A percentile compares a stretch with the other conserved stretches of the same genome.
phyloP scores from a whole-genome alignment of 768 basidiomycete genomes.

The Auricularia sp. region DNA sequence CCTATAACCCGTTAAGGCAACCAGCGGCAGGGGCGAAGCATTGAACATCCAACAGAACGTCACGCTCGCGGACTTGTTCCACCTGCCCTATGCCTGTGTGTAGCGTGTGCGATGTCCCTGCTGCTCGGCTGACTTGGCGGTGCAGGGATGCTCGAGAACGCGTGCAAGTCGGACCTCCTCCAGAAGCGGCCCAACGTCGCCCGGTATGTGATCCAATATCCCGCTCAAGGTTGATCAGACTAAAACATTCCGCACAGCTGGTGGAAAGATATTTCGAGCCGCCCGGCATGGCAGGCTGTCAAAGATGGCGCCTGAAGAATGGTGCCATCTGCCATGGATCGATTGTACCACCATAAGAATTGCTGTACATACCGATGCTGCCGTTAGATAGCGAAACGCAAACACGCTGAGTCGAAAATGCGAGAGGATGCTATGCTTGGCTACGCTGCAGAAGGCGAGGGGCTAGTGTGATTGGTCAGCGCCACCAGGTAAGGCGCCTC shows the following conservation, averaged over 20 bases:
- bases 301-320: not conserved
- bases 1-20: not conserved
- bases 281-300: slow-evolving; percentile 6
- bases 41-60: slow-evolving; percentile 5
- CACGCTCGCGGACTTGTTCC: slow-evolving; percentile 18
- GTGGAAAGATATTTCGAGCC: slow-evolving; percentile 4
- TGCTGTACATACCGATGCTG: too few relatives aligned
- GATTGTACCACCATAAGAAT: too few relatives aligned
- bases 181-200: slow-evolving; percentile 6
- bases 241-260: not conserved
- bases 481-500: too few relatives aligned
- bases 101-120: not conserved
- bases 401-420: too few relatives aligned
- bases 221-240: too few relatives aligned
- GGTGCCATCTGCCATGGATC: not conserved
- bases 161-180: not conserved
- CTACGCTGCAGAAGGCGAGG: too few relatives aligned
- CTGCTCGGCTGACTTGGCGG: not conserved
- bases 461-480: too few relatives aligned
- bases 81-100: slow-evolving; percentile 14
- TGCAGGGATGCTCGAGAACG: not conserved
- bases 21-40: not conserved
- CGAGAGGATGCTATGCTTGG: too few relatives aligned
- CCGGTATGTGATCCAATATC: not conserved
- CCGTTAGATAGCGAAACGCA: too few relatives aligned